A percentile compares a stretch with the other conserved stretches of the same genome.
Conservation (phyloP, 768 basidiomycete species). For the Tylopilus plumbeoviolaceoides region DNA sequence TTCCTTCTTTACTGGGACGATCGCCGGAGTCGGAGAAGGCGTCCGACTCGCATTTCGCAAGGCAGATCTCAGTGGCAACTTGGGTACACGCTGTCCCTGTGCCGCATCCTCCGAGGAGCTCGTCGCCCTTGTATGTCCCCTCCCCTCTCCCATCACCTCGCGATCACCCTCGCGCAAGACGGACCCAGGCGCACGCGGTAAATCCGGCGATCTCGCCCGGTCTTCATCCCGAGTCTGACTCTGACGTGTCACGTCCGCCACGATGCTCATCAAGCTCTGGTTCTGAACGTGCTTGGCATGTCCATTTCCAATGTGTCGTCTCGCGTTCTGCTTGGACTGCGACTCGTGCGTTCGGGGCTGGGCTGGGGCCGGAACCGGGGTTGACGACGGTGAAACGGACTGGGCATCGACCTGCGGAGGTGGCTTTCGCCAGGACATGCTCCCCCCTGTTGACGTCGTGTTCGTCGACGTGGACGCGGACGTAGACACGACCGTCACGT, state of each 20-base stretch:
- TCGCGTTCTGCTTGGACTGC: conserved; percentile 7
- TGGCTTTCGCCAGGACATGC: conserved; percentile 12
- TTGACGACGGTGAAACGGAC: not conserved
- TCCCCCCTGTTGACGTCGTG: not conserved
- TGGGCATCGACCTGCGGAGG: not conserved
- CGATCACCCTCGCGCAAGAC: not conserved
- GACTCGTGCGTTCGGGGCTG: not conserved
- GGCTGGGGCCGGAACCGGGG: not conserved
- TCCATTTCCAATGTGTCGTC: conserved; percentile 11
- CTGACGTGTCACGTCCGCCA: conserved; percentile 52
- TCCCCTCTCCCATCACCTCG: not conserved
- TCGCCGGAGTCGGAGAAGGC: conserved; percentile 38
- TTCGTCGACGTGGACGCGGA: not conserved
- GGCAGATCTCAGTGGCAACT: conserved; percentile 59
- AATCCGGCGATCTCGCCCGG: conserved; percentile 19
- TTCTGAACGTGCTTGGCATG: conserved; percentile 10
- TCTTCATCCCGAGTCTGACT: conserved; percentile 15
- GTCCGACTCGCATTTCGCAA: conserved; percentile 50
- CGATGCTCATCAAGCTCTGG: conserved; percentile 61
- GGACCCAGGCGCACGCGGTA: conserved; percentile 19
- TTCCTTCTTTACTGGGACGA: not conserved
- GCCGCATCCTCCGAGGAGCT: not conserved
- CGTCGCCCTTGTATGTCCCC: not conserved
- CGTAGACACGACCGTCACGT: not conserved
- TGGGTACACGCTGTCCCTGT: conserved; percentile 29